These are phyloP conservation scores for Mucor lusitanicus DNA, from an alignment of 371 early-diverging fungal genomes.

Conservation along the genomic window DNA sequence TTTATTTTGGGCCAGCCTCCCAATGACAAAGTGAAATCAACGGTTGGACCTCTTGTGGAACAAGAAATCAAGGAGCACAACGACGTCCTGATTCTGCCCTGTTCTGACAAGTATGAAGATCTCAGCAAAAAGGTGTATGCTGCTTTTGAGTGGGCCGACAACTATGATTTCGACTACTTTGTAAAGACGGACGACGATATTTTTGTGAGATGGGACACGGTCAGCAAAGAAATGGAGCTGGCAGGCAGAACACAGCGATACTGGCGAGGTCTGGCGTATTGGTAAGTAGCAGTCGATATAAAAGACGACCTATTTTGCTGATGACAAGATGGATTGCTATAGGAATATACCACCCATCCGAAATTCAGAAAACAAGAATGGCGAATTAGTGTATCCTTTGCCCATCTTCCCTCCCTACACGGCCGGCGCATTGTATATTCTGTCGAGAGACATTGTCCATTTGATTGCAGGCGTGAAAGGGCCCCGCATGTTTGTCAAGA, in stretches of 20 bases:
- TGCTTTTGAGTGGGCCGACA: slow-evolving; percentile 57
- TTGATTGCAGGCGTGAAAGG: slow-evolving; percentile 53
- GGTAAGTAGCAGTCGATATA: slow-evolving; percentile 30
- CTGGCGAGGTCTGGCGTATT: slow-evolving; percentile 65
- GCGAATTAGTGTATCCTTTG: slow-evolving; percentile 45
- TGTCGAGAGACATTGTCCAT: slow-evolving; percentile 60
- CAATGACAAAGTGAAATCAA: slow-evolving; percentile 24
- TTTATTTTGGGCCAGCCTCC: slow-evolving; percentile 61
- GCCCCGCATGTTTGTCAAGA: slow-evolving; percentile 57
- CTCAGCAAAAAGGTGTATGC: slow-evolving; percentile 56
- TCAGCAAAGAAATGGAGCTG: slow-evolving; percentile 52
- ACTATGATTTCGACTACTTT: slow-evolving; percentile 59
- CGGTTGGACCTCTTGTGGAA: slow-evolving; percentile 38
- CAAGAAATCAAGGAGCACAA: slow-evolving; percentile 41
- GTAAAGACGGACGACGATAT: slow-evolving; percentile 71
- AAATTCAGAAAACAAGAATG: slow-evolving; percentile 46
- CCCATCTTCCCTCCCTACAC: slow-evolving; percentile 60
- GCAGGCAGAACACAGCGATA: slow-evolving; percentile 56
- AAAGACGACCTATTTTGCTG: too few relatives aligned
- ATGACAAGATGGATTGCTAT: too few relatives aligned
- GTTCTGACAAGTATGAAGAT: slow-evolving; percentile 53
- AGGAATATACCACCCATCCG: slow-evolving; percentile 52
- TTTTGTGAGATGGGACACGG: slow-evolving; percentile 66
- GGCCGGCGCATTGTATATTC: slow-evolving; percentile 59
- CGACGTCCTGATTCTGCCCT: slow-evolving; percentile 51